Evolutionary conservation across 2,329 filamentous ascomycete genomes (phyloP).

Genomic region (Diaporthe longicolla): DNA sequence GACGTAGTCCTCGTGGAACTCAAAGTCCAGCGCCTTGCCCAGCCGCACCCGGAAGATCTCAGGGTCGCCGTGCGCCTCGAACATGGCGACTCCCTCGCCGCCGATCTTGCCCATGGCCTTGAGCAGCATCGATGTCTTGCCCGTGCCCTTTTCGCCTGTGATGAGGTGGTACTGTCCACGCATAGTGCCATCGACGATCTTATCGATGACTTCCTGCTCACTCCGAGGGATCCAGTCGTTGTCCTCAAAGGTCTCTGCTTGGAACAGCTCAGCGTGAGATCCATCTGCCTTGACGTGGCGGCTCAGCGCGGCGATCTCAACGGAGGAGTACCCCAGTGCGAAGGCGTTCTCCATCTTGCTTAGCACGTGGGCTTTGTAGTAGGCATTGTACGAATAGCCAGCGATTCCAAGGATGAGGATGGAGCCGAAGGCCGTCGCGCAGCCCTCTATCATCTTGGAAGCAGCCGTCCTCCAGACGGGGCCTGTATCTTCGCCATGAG

Average conservation of each 20-base stretch:
- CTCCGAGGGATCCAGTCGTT: constrained; percentile 86
- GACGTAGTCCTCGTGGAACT: constrained; percentile 98
- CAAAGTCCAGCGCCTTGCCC: constrained; percentile 94
- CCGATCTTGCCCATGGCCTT: constrained; percentile 95
- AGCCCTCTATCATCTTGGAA: constrained; percentile 72
- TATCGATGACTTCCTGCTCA: constrained; percentile 85
- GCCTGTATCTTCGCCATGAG: background rate
- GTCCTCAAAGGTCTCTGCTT: constrained; percentile 53
- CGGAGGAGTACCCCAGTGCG: constrained; percentile 88
- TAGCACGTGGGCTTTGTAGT: constrained; percentile 92
- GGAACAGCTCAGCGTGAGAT: constrained; percentile 11
- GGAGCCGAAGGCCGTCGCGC: constrained; percentile 81
- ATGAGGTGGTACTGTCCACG: constrained; percentile 91
- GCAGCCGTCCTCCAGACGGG: constrained; percentile 19
- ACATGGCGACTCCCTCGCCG: constrained; percentile 92
- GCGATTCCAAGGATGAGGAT: constrained; percentile 77
- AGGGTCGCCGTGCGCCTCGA: constrained; percentile 94
- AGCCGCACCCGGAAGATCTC: constrained; percentile 95
- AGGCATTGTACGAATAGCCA: constrained; percentile 83
- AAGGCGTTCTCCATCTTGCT: constrained; percentile 95
- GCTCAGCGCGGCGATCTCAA: constrained; percentile 81
- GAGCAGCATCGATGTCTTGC: constrained; percentile 95
- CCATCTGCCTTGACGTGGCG: constrained; percentile 65
- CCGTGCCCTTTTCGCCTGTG: constrained; percentile 95
- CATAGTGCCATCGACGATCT: constrained; percentile 81